Evolutionary conservation across 2,329 filamentous ascomycete species (phyloP), one percentile per base, ranked within the genome.

Genomic region (Colletotrichum simmondsii): DNA sequence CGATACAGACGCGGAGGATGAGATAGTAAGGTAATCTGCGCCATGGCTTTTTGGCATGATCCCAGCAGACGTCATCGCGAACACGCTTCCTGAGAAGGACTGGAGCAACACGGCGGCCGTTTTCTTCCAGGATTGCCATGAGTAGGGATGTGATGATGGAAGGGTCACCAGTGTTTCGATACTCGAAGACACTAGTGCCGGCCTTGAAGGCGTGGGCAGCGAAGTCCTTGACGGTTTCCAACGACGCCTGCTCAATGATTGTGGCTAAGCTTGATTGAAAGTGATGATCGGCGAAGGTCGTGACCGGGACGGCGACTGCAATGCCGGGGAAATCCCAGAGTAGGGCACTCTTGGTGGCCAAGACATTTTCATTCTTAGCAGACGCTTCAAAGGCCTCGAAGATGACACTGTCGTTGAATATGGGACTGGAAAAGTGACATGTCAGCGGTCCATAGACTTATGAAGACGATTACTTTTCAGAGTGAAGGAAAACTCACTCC

Each of bases 351-450:
- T 87, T 79, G 0, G 88, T 80, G 0, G 85, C 84, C 2, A 92
- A 81, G 0, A 92, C 87, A 16, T 85, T 80, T 56, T 88, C 83
- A 1, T 87, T 88, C 0, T 78, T 77, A 0, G 92, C 83, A 0
- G 90, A 91, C 0, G 87, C 84, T 77, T 93, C 91, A 68, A 93
- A 93, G 0, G 84, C 84, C 78, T 93, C 91, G 59, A 68, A 90
- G 22, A 75, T 87, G 74, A 75, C 74, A 24, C 57, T 81, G 32
- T 24, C 75, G 57, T 75, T 77, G 66, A 77, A 71, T 1, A 76
- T 75, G n/a, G 74, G 52, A 12, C 79, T 80, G n/a, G 16, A 46
- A 14, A 46, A 3, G 14, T 19, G 16, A 8, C 16, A 7, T 46
- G 19, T n/a, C 19, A 46, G 42, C 19, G 42, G 42, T 1, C 32